A percentile compares a stretch with the other conserved stretches of the same genome.
phyloP scores from a whole-genome alignment of 2,329 filamentous ascomycete genomes.

The Ophiostoma ips region DNA sequence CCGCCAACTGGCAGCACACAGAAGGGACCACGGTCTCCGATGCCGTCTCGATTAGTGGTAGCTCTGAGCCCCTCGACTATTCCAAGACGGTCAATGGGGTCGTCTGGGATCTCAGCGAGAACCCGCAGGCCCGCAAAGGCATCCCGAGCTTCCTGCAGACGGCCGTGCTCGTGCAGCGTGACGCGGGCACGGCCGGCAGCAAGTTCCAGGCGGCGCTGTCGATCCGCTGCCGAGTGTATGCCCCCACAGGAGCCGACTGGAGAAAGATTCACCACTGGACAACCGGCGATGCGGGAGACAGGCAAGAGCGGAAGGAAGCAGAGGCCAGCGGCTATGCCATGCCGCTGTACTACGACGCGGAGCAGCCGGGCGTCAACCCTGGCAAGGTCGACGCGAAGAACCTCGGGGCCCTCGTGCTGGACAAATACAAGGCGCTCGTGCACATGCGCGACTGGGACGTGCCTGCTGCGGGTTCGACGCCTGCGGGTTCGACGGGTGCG shows the following conservation, averaged over 20 bases:
- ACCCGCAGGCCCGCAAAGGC: neutral
- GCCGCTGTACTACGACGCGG: neutral
- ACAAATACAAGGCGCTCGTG: neutral
- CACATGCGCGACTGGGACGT: too few relatives aligned
- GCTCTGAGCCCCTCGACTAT: neutral
- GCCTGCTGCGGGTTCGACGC: too few relatives aligned
- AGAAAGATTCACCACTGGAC: neutral
- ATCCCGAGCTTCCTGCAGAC: slow-evolving; percentile 2
- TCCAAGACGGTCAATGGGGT: neutral
- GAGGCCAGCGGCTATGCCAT: neutral
- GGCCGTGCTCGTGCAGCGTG: slow-evolving; percentile 2
- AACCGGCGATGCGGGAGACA: neutral
- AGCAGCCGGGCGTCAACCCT: neutral
- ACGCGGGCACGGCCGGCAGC: neutral
- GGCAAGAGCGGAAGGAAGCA: neutral
- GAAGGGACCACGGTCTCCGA: neutral
- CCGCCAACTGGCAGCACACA: too few relatives aligned
- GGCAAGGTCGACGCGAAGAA: neutral
- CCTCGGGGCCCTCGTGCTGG: neutral
- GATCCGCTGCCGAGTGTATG: slow-evolving; percentile 1
- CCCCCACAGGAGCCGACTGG: neutral
- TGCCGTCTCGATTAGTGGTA: neutral
- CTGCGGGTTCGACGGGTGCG: too few relatives aligned
- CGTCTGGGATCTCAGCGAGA: neutral
- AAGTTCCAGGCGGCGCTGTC: slow-evolving; percentile 1